Evolutionary conservation across 108 stramenopile species (phyloP).

Genomic region (Cyclostephanos tholiformis): DNA sequence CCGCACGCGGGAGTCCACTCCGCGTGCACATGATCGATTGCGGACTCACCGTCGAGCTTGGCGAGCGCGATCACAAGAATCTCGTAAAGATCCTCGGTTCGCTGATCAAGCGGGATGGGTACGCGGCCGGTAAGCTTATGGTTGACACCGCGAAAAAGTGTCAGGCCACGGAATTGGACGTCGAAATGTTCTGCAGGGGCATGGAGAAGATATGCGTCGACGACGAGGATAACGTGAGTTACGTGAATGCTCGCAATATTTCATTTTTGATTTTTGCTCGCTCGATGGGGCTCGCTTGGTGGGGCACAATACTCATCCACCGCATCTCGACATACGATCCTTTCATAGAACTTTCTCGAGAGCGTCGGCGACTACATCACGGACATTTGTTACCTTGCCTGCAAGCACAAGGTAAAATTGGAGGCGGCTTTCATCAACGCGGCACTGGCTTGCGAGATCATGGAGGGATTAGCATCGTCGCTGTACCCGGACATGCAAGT

Average conservation of each 20-base stretch:
- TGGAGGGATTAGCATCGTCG: conserved; percentile 80
- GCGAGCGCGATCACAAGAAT: conserved; percentile 79
- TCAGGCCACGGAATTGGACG: conserved; percentile 66
- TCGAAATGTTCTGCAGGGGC: conserved; percentile 77
- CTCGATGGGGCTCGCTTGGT: no score
- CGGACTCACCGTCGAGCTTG: conserved; percentile 87
- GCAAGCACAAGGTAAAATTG: conserved; percentile 77
- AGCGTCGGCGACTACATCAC: conserved; percentile 87
- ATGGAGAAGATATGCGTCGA: conserved; percentile 73
- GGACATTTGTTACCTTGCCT: conserved; percentile 89
- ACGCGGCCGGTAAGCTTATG: conserved; percentile 81
- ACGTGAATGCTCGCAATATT: background rate
- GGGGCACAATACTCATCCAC: no score
- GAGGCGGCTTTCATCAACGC: conserved; percentile 88
- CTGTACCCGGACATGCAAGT: conserved; percentile 80
- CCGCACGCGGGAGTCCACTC: conserved; percentile 55
- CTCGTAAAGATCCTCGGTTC: conserved; percentile 85
- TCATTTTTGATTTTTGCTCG: no score
- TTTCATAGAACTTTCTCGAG: conserved; percentile 86
- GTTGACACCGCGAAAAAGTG: conserved; percentile 79
- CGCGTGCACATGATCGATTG: conserved; percentile 77
- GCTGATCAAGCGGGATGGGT: conserved; percentile 81
- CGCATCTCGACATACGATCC: no score
- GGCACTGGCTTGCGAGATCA: conserved; percentile 87
- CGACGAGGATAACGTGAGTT: conserved; percentile 62